Evolutionary conservation across 2,329 filamentous ascomycete species (phyloP), one percentile per base, ranked within the genome.

Genomic region (Incumbomyces lentus): DNA sequence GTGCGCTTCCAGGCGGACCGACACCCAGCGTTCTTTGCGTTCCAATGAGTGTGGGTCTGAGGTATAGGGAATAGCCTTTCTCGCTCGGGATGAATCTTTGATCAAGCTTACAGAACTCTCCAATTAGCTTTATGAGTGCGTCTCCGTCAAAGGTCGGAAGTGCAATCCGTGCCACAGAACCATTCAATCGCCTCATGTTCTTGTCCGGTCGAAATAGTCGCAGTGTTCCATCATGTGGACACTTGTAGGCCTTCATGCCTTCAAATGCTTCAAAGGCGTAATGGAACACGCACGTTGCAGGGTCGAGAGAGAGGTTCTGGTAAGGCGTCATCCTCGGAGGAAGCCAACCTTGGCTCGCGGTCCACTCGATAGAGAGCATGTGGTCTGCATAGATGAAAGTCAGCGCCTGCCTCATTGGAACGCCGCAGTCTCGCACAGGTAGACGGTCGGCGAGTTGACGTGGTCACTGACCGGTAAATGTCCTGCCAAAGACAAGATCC

Each of bases 251-350:
- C 74, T 98, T 98, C 88, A 96, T 95, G 58, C 92, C 92, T 73
- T 98, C 92, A 68, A 98, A 98, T 65, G 85, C 90, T 68, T 93
- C 86, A 63, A 96, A 96, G 40, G 87, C 92, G 68, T 98, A 98
- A 76, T 98, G 92, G 70, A 98, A 90, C 52, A 96, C 92, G 70
- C 89, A 96, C 30, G 87, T 92, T 36, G 92, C 87, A 19, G 92
- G 92, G 66, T 96, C 92, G 59, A 98, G 83, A 38, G 86, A 90
- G 58, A 98, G 85, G 70, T 95, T 95, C 69, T 95, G 88, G 74
- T 96, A 96, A 16, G 92, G 92, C 14, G 78, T 81, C 63, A 98
- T 96, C 55, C 79, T 75, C 48, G 90, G 86, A 12, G 81, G 69
- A 35, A 83, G 70, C 92, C 92, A 95, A 64, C 89, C 92, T 55